Base-by-base conservation (phyloP, 176 grass and related monocot species). In the Secale cereale region DNA sequence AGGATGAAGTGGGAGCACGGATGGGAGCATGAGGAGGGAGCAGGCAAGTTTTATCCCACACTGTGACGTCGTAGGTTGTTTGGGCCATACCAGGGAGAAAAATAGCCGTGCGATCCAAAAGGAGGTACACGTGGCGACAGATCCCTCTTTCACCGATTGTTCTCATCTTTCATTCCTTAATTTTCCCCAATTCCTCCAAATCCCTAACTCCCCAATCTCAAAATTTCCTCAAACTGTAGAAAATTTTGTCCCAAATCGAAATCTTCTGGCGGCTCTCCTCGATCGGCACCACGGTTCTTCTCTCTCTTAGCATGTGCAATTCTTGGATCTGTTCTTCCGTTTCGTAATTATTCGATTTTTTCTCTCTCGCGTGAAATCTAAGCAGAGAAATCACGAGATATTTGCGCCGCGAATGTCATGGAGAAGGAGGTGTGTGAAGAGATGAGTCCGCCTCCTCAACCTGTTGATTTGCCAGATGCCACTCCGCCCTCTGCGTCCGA, bases 211-310 rank as follows among this genome's bases (percentile, higher is more conserved):
- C 31, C 45, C 83, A 57, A 69, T 69, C 83, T 77, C 45, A 78
- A 85, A 85, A 85, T 78, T 85, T 70, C 64, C 33, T 78, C 64
- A 70, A 79, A 85, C 83, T 85, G 75, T 31, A 78, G 63, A 68
- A 40, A n/a, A 11, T 25, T 19, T 3, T 20, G 26, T 48, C 32
- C 61, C 13, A 70, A 60, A 85, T 85, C 64, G 46, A 70, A 85
- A 78, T 70, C 65, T 63, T 36, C 48, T 40, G 33, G 29, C 74
- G 12, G 74, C 56, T 30, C 83, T 70, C 83, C 59, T 4, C 46
- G 46, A 78, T 85, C 83, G 74, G 6, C 46, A 85, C 75, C 33
- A 78, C 50, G 63, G 74, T 85, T 13, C 28, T 67, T 63, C 7
- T 4, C 17, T 68, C 43, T 68, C 15, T 17, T 22, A 31, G 1